phyloP scores from a whole-genome alignment of 768 basidiomycete species.

The Lentinus tigrinus region DNA sequence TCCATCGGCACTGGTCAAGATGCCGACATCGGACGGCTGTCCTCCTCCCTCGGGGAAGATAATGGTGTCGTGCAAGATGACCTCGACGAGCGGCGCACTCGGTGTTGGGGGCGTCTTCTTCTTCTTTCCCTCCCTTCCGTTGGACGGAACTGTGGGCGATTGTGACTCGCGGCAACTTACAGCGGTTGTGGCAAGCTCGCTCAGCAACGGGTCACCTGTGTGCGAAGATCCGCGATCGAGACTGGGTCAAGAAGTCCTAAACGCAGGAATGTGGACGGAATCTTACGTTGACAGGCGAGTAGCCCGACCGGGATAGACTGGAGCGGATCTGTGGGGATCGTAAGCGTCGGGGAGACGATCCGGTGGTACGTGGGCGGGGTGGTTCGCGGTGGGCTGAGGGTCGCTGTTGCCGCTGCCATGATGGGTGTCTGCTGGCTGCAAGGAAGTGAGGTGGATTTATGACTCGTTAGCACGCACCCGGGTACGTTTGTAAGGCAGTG shows the following conservation, averaged over 20 bases:
- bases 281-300: slow-evolving; percentile 74
- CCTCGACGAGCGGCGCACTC: slow-evolving; percentile 54
- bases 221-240: neutral
- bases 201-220: slow-evolving; percentile 69
- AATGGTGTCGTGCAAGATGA: slow-evolving; percentile 73
- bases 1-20: slow-evolving; percentile 46
- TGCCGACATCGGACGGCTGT: slow-evolving; percentile 74
- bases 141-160: slow-evolving; percentile 35
- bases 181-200: slow-evolving; percentile 55
- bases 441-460: neutral
- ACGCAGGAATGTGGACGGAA: slow-evolving; percentile 1
- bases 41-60: slow-evolving; percentile 85
- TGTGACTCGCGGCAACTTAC: slow-evolving; percentile 49
- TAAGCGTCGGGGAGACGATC: slow-evolving; percentile 57
- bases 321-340: slow-evolving; percentile 49
- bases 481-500: neutral
- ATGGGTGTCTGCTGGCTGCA: neutral
- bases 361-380: slow-evolving; percentile 64
- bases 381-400: slow-evolving; percentile 31
- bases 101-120: slow-evolving; percentile 53
- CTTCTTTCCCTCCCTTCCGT: slow-evolving; percentile 41
- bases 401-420: slow-evolving; percentile 39
- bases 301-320: slow-evolving; percentile 70
- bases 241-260: neutral
- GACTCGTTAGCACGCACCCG: neutral